Evolutionary conservation across 2,329 filamentous ascomycete species (phyloP), one percentile per base, ranked within the genome.

Genomic region (Peltaster fructicola): DNA sequence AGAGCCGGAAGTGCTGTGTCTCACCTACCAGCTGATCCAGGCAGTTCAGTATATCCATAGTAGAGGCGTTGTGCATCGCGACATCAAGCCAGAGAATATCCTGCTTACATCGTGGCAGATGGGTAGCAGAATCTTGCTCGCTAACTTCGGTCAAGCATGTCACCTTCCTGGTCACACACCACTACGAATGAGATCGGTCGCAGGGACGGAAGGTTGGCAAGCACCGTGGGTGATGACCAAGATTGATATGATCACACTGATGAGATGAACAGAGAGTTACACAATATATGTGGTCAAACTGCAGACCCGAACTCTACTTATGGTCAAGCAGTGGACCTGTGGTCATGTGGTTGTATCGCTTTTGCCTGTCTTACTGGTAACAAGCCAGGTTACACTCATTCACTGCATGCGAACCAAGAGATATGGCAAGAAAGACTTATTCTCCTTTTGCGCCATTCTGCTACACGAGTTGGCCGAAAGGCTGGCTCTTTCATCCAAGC

Each of bases 81-180:
- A 73, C 37, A 52, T 73, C 23, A 73, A 73, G 37, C 67, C 66
- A 1, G 68, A 73, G 25, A 73, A 73, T 35, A 60, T 73, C 6
- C 52, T 73, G 15, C 57, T 73, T 54, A 63, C 62, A 1, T 65
- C 61, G 2, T 51, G 61, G 25, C 48, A 52, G 8, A 47, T 51
- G 20, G 58, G 59, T 3, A 54, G 56, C 12, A 56, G 68, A 12
- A 51, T 72, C 6, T 53, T 73, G 2, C 50, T 73, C 20, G 67
- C 65, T 1, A 68, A 73, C 40, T 73, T 73, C 38, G 68, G 68
- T 6, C 59, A 61, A 34, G 59, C 66, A 2, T 56, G 57, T 18
- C 47, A 52, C 19, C n/a, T 30, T 24, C 7, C 30, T 18, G 7
- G 23, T 21, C 22, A 35, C 37, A 10, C 35, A 31, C 14, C 38